Conservation (phyloP, 306 rosid genomes). For the Fragaria iinumae region DNA sequence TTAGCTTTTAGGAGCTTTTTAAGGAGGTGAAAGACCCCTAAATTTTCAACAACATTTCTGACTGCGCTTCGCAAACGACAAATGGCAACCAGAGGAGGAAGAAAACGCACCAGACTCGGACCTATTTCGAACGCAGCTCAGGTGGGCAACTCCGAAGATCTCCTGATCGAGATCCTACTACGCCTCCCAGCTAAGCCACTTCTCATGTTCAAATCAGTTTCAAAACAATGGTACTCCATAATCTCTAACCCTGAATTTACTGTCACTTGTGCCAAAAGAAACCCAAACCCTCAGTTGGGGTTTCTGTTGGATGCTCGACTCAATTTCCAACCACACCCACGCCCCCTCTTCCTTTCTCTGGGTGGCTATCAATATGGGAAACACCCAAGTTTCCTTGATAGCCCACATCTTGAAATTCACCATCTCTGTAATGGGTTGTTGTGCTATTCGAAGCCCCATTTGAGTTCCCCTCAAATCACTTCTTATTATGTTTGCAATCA, state of each 20-base stretch:
- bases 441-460: constrained; percentile 12
- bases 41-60: background rate
- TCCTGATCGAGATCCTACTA: background rate
- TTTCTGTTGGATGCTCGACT: background rate
- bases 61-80: background rate
- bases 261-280: background rate
- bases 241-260: background rate
- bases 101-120: background rate
- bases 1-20: background rate
- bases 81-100: background rate
- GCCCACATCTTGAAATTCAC: constrained; percentile 10
- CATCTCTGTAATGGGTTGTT: constrained; percentile 39
- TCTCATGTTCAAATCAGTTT: background rate
- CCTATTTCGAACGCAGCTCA: background rate
- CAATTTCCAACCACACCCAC: background rate
- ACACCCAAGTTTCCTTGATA: constrained; percentile 4
- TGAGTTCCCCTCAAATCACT: background rate
- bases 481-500: constrained; percentile 31
- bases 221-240: constrained; percentile 8
- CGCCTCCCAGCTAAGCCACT: constrained; percentile 1
- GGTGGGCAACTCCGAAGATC: background rate
- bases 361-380: background rate
- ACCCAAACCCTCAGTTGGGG: background rate
- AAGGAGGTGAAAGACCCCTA: background rate
- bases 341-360: constrained; percentile 6